Conservation (phyloP, 106 monocot species). For the Apostasia shenzhenica region DNA sequence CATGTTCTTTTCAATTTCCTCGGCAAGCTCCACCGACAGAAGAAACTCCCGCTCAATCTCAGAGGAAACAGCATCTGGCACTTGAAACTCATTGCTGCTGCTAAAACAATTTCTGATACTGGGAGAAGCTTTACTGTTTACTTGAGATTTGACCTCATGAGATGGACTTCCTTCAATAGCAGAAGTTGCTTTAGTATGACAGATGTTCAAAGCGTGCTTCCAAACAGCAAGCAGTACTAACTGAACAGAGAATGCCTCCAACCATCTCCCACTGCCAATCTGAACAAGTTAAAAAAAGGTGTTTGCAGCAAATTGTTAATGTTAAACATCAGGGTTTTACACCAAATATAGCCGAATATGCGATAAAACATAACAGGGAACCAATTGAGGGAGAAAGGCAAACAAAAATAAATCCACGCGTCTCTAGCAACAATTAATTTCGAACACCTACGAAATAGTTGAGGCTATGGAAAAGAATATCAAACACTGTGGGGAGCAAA, state of each 20-base stretch:
- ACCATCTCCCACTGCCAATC: slow-evolving; percentile 34
- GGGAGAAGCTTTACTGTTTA: slow-evolving; percentile 12
- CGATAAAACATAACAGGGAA: background rate
- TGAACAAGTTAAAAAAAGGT: slow-evolving; percentile 12
- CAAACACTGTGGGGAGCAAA: background rate
- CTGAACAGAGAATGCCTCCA: slow-evolving; percentile 90
- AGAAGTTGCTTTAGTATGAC: slow-evolving; percentile 65
- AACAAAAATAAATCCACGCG: too few relatives aligned
- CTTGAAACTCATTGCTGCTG: slow-evolving; percentile 24
- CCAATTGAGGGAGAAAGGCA: background rate
- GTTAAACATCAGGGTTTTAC: background rate
- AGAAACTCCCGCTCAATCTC: slow-evolving; percentile 82
- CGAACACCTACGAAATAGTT: too few relatives aligned
- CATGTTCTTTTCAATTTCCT: slow-evolving; percentile 58
- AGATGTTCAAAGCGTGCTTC: slow-evolving; percentile 89
- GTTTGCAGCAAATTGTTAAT: background rate
- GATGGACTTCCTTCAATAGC: slow-evolving; percentile 61
- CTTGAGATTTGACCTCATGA: slow-evolving; percentile 17
- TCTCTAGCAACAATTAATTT: too few relatives aligned
- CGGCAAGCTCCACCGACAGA: slow-evolving; percentile 63
- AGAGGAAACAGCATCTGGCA: slow-evolving; percentile 25
- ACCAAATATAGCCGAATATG: background rate
- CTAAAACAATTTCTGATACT: slow-evolving; percentile 14
- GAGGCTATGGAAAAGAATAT: background rate
- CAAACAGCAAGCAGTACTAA: slow-evolving; percentile 85